Evolutionary conservation across 2,329 filamentous ascomycete genomes (phyloP).

Genomic region (Trematosphaeria pertusa): DNA sequence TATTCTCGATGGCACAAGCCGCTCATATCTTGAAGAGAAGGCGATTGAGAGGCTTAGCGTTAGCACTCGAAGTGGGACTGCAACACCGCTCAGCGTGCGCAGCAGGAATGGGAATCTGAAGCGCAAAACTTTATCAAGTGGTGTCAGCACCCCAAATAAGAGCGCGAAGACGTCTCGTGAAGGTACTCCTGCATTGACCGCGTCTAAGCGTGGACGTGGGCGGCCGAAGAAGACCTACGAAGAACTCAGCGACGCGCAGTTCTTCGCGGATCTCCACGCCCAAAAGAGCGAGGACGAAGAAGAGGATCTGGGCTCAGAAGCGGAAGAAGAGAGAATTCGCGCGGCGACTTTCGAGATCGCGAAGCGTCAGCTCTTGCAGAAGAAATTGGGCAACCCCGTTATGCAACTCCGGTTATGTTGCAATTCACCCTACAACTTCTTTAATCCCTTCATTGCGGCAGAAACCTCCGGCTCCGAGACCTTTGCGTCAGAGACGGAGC

Average conservation of each 20-base stretch:
- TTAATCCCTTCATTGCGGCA: constrained; percentile 75
- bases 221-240: constrained; percentile 66
- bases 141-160: constrained; percentile 65
- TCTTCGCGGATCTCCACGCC: constrained; percentile 78
- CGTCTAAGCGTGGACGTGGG: constrained; percentile 60
- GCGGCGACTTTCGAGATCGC: constrained; percentile 76
- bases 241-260: constrained; percentile 81
- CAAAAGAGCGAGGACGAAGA: constrained; percentile 50
- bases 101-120: constrained; percentile 60
- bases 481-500: constrained; percentile 56
- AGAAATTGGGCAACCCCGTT: constrained; percentile 91
- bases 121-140: constrained; percentile 59
- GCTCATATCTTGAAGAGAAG: constrained; percentile 74
- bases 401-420: constrained; percentile 92
- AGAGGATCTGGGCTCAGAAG: constrained; percentile 53
- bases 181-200: constrained; percentile 70
- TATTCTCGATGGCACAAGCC: constrained; percentile 65
- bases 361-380: constrained; percentile 85
- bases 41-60: constrained; percentile 69
- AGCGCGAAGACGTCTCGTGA: constrained; percentile 76
- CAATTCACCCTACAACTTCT: constrained; percentile 96
- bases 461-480: constrained; percentile 58
- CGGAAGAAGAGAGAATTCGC: constrained; percentile 68
- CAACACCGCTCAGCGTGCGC: constrained; percentile 56
- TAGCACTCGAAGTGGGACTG: constrained; percentile 47